phyloP scores from a whole-genome alignment of 129 eudicot species.

The Flaveria ramosissima region DNA sequence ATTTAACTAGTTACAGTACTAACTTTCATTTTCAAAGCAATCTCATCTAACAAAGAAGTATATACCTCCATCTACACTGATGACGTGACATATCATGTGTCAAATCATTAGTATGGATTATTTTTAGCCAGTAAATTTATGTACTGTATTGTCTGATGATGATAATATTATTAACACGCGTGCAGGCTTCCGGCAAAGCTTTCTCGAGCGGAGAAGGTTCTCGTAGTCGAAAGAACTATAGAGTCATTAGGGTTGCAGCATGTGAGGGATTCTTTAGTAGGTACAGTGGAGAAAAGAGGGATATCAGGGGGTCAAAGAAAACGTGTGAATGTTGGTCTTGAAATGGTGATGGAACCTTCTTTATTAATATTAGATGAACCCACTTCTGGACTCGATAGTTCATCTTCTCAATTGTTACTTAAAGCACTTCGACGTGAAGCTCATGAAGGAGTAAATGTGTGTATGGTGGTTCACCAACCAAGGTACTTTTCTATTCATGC shows the following conservation, averaged over 20 bases:
- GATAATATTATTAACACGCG: neutral
- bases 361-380: constrained; percentile 90
- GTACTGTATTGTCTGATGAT: neutral
- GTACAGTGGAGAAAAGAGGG: constrained; percentile 95
- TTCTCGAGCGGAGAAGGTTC: constrained; percentile 73
- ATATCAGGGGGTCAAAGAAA: constrained; percentile 98
- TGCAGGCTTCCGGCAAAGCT: constrained; percentile 72
- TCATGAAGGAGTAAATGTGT: constrained; percentile 83
- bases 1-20: no score
- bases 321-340: constrained; percentile 91
- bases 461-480: constrained; percentile 97
- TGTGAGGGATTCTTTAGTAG: constrained; percentile 81
- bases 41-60: no score
- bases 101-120: no score
- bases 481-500: constrained; percentile 42
- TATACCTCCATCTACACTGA: no score
- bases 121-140: neutral
- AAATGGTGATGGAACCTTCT: constrained; percentile 99
- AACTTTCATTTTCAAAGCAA: no score
- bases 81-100: no score
- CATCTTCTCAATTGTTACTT: constrained; percentile 83
- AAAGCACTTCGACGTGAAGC: constrained; percentile 99
- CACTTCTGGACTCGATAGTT: constrained; percentile 92
- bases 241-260: constrained; percentile 80
- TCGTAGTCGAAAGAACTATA: constrained; percentile 86